Base-by-base conservation (phyloP, 768 basidiomycete species). In the Bullera alba region DNA sequence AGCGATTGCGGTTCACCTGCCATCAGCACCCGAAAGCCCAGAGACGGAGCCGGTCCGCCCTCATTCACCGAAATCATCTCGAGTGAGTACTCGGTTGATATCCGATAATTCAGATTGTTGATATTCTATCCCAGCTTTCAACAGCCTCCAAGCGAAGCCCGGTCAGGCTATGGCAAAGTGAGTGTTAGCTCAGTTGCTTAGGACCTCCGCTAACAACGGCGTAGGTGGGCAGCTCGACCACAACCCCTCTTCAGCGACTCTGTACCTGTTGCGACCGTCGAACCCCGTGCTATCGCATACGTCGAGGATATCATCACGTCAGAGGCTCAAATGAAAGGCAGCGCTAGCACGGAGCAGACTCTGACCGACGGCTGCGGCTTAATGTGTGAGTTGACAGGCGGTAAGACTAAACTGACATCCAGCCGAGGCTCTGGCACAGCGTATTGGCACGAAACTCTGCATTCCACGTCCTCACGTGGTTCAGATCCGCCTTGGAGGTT, bases 311-410 rank as follows among this genome's bases (percentile, higher is more conserved):
- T 63, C 34, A 50, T 68, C 17, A 19, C 54, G 5, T 16, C 5
- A 5, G 21, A 17, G 4, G 55, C 63, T 25, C 5, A n/a, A 8
- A 15, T 32, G 8, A 6, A 16, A 3, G 56, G 32, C 0, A 12
- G 39, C 4, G 48, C 66, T 6, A 16, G 19, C 3, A 62, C 66
- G 5, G 60, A 65, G 41, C 52, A 63, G 51, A 60, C 57, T 16
- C 48, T 69, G 17, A 65, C 63, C 2, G 67, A 69, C 39, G 67
- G 67, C 4, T 63, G 61, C 39, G 67, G 67, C 19, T 35, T 61
- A 21, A 68, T 69, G 67, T 61, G 63, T 65, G 39, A 38, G 62
- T 53, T 16, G 2, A 45, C 5, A 17, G 29, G 12, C 26, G 27
- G 7, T 8, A 15, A 30, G 7, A 12, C 49, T 19, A 3, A 8